phyloP scores from a whole-genome alignment of 768 basidiomycete genomes.

The Lactarius pseudohatsudake region DNA sequence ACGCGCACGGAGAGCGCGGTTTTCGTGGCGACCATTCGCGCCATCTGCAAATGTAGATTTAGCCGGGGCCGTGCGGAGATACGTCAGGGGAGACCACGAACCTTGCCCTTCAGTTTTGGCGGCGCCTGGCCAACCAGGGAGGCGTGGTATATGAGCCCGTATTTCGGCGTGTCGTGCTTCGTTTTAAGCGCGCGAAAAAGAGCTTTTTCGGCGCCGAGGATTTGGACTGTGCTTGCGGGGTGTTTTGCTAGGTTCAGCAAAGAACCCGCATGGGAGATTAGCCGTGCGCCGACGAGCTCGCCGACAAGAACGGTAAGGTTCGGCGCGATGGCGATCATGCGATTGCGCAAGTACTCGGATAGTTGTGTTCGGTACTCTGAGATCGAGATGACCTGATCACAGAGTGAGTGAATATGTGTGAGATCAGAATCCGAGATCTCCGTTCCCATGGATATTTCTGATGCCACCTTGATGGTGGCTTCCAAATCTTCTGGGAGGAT shows the following conservation, averaged over 20 bases:
- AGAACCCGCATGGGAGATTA: slow-evolving; percentile 75
- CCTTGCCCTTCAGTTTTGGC: slow-evolving; percentile 97
- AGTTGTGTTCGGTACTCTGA: slow-evolving; percentile 92
- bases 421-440: slow-evolving; percentile 98
- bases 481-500: slow-evolving; percentile 98
- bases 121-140: slow-evolving; percentile 97
- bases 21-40: slow-evolving; percentile 99
- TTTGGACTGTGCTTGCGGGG: slow-evolving; percentile 77
- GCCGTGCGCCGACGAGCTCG: slow-evolving; percentile 71
- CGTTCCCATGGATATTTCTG: slow-evolving; percentile 99
- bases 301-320: slow-evolving; percentile 87
- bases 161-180: slow-evolving; percentile 96
- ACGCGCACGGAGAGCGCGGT: slow-evolving; percentile 96
- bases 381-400: slow-evolving; percentile 98
- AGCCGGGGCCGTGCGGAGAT: neutral
- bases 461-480: slow-evolving; percentile 89
- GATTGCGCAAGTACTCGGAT: slow-evolving; percentile 93
- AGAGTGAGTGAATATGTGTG: slow-evolving; percentile 93
- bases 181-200: slow-evolving; percentile 76
- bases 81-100: slow-evolving; percentile 34
- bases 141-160: slow-evolving; percentile 99
- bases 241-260: slow-evolving; percentile 70
- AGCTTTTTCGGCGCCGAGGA: slow-evolving; percentile 75
- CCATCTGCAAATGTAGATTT: slow-evolving; percentile 63
- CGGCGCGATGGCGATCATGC: slow-evolving; percentile 97